These are phyloP conservation scores for Lodderomyces oxycetoniae DNA, from an alignment of 1,139 yeast species.

Conservation along the genomic window DNA sequence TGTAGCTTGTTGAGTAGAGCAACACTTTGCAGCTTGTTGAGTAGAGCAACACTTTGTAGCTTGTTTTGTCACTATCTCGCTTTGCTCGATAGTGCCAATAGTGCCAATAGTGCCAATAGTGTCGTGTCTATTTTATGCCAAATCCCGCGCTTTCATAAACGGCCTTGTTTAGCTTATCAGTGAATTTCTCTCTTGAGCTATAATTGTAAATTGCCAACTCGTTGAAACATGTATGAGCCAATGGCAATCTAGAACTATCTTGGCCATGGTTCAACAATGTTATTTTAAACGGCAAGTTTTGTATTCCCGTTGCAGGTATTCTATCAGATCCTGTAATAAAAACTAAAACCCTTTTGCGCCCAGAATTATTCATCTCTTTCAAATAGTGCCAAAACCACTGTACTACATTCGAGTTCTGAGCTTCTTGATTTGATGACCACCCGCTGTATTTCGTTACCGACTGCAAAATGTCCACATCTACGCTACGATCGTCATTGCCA, in stretches of 20 bases:
- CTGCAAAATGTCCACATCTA: constrained; percentile 64
- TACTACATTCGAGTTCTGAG: constrained; percentile 38
- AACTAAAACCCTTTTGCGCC: constrained; percentile 60
- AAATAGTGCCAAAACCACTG: constrained; percentile 87
- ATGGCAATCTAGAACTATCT: constrained; percentile 57
- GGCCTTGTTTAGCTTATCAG: constrained; percentile 57
- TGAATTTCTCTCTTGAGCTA: constrained; percentile 45
- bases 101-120: no score
- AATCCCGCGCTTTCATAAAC: constrained; percentile 81
- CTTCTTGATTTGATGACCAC: constrained; percentile 38
- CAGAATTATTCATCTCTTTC: constrained; percentile 33
- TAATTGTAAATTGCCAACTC: constrained; percentile 78
- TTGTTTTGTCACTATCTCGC: no score
- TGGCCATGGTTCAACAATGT: constrained; percentile 43
- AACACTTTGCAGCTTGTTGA: no score
- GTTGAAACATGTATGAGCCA: constrained; percentile 92
- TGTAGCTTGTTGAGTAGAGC: no score
- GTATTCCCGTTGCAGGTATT: constrained; percentile 87
- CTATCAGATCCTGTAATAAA: constrained; percentile 91
- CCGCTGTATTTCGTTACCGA: constrained; percentile 72
- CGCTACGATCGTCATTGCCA: constrained; percentile 63
- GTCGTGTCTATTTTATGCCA: constrained; percentile 53
- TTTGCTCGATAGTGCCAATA: no score
- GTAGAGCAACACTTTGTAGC: no score
- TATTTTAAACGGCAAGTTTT: constrained; percentile 65